A percentile compares a stretch with the other conserved stretches of the same genome.
Conservation (phyloP, 192 early-diverging fungal genomes). For the Allomyces arbusculus region DNA sequence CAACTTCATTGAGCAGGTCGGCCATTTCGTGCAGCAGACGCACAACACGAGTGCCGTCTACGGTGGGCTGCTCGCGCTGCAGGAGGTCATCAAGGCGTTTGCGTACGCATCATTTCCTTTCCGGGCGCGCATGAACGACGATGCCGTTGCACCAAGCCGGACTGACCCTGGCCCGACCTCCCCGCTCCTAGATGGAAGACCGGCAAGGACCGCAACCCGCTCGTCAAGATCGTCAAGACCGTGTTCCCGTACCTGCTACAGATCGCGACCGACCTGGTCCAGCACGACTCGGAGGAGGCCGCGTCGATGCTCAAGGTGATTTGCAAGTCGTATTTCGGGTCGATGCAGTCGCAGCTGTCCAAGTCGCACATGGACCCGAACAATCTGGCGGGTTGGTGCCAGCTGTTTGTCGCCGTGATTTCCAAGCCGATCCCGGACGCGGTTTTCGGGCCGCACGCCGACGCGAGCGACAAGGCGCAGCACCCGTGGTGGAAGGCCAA, state of each 20-base stretch:
- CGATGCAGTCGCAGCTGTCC: constrained; percentile 35
- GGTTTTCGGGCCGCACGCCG: constrained; percentile 28
- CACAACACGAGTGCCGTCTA: constrained; percentile 42
- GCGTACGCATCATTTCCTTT: constrained; percentile 24
- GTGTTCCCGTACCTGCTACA: constrained; percentile 58
- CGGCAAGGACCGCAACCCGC: constrained; percentile 33
- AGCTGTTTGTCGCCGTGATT: constrained; percentile 60
- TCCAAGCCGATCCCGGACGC: constrained; percentile 35
- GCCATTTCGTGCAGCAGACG: constrained; percentile 36
- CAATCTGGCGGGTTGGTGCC: constrained; percentile 72
- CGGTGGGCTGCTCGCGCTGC: constrained; percentile 56
- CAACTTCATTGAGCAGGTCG: constrained; percentile 42
- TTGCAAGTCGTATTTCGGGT: constrained; percentile 59
- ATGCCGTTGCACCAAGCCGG: background rate
- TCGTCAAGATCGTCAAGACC: constrained; percentile 47
- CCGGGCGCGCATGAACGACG: background rate
- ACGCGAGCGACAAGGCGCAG: constrained; percentile 51
- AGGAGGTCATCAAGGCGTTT: constrained; percentile 59
- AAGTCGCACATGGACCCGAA: constrained; percentile 36
- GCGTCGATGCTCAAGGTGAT: constrained; percentile 66
- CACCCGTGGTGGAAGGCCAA: constrained; percentile 82
- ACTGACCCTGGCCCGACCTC: background rate
- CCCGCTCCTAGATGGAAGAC: constrained; percentile 32
- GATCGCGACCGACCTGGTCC: constrained; percentile 46
- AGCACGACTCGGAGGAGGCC: constrained; percentile 44